These are phyloP conservation scores for Sisymbrium irio DNA, from an alignment of 345 rosid species.

Conservation along the genomic window DNA sequence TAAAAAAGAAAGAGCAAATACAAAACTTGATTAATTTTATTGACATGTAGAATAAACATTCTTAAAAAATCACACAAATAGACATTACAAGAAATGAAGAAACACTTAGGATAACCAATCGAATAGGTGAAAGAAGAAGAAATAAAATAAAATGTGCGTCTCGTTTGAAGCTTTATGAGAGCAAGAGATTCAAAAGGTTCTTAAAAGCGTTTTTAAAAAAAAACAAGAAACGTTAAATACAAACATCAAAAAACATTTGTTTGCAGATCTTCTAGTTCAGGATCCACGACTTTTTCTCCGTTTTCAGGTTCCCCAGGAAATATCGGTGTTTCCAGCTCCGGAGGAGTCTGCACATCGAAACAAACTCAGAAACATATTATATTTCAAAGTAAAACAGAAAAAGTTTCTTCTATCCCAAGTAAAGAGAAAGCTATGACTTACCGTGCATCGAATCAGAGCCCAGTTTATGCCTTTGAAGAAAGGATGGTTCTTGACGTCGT, in stretches of 20 bases:
- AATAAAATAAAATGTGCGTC: background rate
- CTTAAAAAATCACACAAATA: conserved; percentile 5
- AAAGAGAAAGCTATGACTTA: conserved; percentile 33
- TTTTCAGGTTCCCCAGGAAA: conserved; percentile 42
- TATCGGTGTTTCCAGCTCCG: conserved; percentile 70
- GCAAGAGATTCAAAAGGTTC: conserved; percentile 3
- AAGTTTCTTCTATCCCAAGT: background rate
- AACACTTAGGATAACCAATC: background rate
- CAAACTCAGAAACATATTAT: background rate
- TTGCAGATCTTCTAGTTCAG: conserved; percentile 66
- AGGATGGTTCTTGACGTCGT: conserved; percentile 74
- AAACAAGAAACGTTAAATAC: background rate
- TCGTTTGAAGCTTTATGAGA: background rate
- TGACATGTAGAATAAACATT: background rate
- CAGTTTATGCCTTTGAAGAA: conserved; percentile 79
- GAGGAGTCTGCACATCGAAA: conserved; percentile 55
- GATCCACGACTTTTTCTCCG: conserved; percentile 49
- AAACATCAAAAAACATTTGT: conserved; percentile 64
- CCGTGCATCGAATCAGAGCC: conserved; percentile 91
- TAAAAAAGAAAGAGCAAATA: background rate
- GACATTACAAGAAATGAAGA: background rate
- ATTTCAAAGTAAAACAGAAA: conserved; percentile 15
- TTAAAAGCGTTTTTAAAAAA: background rate
- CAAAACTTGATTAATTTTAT: conserved; percentile 18
- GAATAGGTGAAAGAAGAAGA: background rate